These are phyloP conservation scores for Lactarius psammicola DNA, from an alignment of 768 basidiomycete species.

Conservation along the genomic window DNA sequence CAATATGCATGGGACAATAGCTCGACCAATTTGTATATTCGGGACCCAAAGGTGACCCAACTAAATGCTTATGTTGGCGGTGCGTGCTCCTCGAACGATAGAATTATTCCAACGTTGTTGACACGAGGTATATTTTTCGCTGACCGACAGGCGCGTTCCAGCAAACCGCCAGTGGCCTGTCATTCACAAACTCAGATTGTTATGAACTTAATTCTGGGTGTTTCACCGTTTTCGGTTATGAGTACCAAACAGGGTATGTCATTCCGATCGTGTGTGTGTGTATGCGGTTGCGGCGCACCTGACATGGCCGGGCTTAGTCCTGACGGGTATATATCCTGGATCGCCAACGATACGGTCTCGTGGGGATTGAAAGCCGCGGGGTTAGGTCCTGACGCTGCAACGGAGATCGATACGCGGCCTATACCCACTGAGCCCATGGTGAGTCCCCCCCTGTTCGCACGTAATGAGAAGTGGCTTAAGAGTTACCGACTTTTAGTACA, in stretches of 20 bases:
- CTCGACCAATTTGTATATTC: constrained; percentile 55
- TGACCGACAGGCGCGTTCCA: constrained; percentile 44
- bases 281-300: constrained; percentile 15
- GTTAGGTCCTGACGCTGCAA: constrained; percentile 57
- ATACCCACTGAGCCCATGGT: constrained; percentile 88
- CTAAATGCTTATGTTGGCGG: constrained; percentile 70
- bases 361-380: constrained; percentile 78
- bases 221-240: constrained; percentile 78
- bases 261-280: constrained; percentile 45
- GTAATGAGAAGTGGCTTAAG: neutral
- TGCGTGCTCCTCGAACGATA: constrained; percentile 24
- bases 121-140: neutral
- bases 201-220: constrained; percentile 63
- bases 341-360: constrained; percentile 59
- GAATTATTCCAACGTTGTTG: neutral
- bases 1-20: constrained; percentile 68
- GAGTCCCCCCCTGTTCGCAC: constrained; percentile 27
- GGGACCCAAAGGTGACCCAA: constrained; percentile 50
- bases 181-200: constrained; percentile 62
- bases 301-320: neutral
- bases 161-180: constrained; percentile 75
- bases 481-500: constrained; percentile 49
- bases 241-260: constrained; percentile 63
- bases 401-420: constrained; percentile 63
- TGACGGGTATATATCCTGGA: constrained; percentile 73